A percentile compares a stretch with the other conserved stretches of the same genome.
phyloP scores from a whole-genome alignment of 176 grass and related monocot genomes.

The Aegilops speltoides region DNA sequence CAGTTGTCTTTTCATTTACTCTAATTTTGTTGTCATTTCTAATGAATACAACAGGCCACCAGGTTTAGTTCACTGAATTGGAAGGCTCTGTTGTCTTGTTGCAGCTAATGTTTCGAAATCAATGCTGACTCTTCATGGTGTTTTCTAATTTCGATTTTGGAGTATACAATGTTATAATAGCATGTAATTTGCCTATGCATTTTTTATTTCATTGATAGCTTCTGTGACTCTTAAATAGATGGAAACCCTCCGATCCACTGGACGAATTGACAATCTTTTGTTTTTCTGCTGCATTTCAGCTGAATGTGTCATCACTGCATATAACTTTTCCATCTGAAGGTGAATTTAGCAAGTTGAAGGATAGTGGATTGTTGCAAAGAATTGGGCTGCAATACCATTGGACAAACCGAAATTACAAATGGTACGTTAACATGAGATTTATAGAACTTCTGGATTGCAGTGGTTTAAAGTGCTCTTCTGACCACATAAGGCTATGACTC shows the following conservation, averaged over 20 bases:
- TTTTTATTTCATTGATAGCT: neutral
- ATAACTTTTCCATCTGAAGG: conserved; percentile 94
- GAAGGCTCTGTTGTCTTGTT: neutral
- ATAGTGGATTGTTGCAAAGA: conserved; percentile 75
- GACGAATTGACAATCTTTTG: conserved; percentile 14
- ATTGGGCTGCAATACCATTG: conserved; percentile 94
- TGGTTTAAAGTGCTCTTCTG: conserved; percentile 18
- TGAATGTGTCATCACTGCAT: conserved; percentile 83
- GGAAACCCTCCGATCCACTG: neutral
- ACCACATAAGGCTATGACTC: conserved; percentile 17
- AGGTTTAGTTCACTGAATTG: conserved; percentile 14
- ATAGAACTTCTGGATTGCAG: conserved; percentile 1
- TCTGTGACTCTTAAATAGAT: conserved; percentile 1
- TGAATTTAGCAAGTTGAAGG: conserved; percentile 81
- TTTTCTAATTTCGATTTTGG: conserved; percentile 14
- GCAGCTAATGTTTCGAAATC: conserved; percentile 25
- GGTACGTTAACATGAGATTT: conserved; percentile 41
- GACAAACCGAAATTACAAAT: conserved; percentile 91
- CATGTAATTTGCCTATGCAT: neutral
- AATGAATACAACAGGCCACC: neutral
- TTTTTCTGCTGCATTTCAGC: conserved; percentile 51
- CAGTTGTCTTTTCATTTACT: neutral
- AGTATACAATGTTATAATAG: conserved; percentile 3
- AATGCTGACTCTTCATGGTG: neutral
- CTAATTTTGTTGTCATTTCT: neutral